phyloP scores from a whole-genome alignment of 805 yeast genomes.

The Candida fluviatilis region DNA sequence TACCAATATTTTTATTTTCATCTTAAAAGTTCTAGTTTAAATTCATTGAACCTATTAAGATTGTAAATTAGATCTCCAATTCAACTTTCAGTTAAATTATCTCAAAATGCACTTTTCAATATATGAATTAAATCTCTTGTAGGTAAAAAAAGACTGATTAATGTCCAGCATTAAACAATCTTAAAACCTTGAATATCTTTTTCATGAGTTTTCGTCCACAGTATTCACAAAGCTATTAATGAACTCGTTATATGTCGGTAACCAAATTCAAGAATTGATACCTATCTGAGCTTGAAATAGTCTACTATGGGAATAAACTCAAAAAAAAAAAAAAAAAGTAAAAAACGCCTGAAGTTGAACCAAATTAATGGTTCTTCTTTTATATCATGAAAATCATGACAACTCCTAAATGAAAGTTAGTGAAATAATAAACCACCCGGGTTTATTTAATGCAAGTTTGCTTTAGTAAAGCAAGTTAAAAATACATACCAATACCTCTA shows the following conservation, averaged over 20 bases:
- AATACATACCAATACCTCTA: slow-evolving; percentile 96
- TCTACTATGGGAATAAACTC: neutral
- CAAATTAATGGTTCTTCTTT: slow-evolving; percentile 2
- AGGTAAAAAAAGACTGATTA: slow-evolving; percentile 3
- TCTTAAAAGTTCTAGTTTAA: slow-evolving; percentile 2
- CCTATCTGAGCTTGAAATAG: neutral
- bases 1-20: slow-evolving; percentile 3
- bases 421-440: slow-evolving; percentile 2
- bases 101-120: slow-evolving; percentile 5
- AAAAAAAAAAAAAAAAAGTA: neutral
- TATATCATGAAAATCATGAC: slow-evolving; percentile 3
- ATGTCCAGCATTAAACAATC: neutral
- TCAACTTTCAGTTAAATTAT: slow-evolving; percentile 1
- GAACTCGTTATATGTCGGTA: no score
- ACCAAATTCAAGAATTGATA: no score
- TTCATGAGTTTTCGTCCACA: neutral
- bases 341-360: slow-evolving; percentile 4
- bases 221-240: neutral
- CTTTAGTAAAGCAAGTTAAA: slow-evolving; percentile 1
- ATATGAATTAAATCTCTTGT: slow-evolving; percentile 5
- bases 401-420: slow-evolving; percentile 5
- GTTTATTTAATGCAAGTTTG: neutral
- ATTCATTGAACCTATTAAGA: slow-evolving; percentile 3
- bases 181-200: neutral
- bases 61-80: slow-evolving; percentile 1